These are phyloP conservation scores for Aspergillus jensenii DNA, from an alignment of 2,329 filamentous ascomycete genomes.

Conservation along the genomic window DNA sequence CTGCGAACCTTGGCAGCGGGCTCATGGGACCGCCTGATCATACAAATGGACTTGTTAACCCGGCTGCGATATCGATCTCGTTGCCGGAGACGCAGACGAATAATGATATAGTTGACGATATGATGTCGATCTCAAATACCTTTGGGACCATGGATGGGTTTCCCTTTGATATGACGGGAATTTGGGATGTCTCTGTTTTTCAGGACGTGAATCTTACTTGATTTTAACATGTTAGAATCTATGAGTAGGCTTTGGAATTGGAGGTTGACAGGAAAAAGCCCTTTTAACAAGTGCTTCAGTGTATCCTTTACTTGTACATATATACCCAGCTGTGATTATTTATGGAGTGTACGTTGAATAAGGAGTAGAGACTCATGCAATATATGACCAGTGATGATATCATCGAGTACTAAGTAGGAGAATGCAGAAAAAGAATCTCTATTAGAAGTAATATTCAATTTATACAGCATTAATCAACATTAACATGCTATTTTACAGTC, in stretches of 20 bases:
- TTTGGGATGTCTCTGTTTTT: slow-evolving; percentile 46
- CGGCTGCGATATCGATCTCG: slow-evolving; percentile 40
- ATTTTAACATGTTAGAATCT: not conserved
- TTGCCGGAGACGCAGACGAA: slow-evolving; percentile 46
- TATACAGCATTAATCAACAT: slow-evolving; percentile 27
- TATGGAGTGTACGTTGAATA: slow-evolving; percentile 3
- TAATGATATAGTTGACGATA: slow-evolving; percentile 47
- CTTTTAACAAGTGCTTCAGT: not conserved
- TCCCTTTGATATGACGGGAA: slow-evolving; percentile 48
- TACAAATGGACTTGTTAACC: slow-evolving; percentile 33
- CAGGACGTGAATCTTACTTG: slow-evolving; percentile 38
- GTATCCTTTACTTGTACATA: not conserved
- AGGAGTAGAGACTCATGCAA: not conserved
- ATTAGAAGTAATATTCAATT: slow-evolving; percentile 19
- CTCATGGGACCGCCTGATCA: slow-evolving; percentile 18
- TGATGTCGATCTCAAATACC: slow-evolving; percentile 48
- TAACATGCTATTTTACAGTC: slow-evolving; percentile 38
- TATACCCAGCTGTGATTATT: slow-evolving; percentile 2
- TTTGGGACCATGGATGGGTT: slow-evolving; percentile 49
- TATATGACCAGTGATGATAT: not conserved
- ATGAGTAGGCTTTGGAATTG: not conserved
- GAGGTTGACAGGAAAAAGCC: not conserved
- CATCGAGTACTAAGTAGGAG: not conserved
- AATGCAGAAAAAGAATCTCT: not conserved
- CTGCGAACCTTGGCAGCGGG: slow-evolving; percentile 8